Base-by-base conservation (phyloP, 169 alveolate species). In the Plasmodium falciparum region DNA sequence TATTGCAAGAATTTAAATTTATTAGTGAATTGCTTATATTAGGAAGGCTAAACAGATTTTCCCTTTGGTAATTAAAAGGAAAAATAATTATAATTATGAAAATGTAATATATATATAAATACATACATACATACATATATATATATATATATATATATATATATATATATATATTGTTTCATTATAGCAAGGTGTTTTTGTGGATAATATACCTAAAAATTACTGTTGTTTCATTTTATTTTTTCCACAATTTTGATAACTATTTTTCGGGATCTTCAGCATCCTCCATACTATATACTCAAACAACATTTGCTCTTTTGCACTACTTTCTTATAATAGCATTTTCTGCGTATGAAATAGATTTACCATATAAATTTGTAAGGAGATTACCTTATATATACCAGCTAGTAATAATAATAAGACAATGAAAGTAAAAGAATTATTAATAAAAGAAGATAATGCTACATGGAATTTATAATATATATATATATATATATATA, bases 161-260 rank as follows among this genome's bases (percentile, higher is more conserved):
- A 33, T 33, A 33, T 33, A n/a, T 66, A 15, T 39, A 6, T n/a
- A 39, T 61, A 7, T 43, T 17, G 13, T 43, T 71, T 33, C 52
- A 50, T 12, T 83, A n/a, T 66, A 86, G 92, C 45, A 73, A 75
- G 33, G 62, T 76, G 47, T 72, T 86, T 50, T 72, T 86, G 12
- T 86, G 92, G 92, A 86, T 86, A 86, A 72, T 86, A 71, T 86
- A 86, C 70, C 75, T 86, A 6, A 86, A 86, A 45, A 50, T 86
- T 45, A 67, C 67, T n/a, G 63, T 86, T 15, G 92, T 45, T 24
- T 86, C 88, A 8, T 74, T 72, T 7, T 86, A 59, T 56, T 86
- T 86, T 73, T 86, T 86, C 45, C 86, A 86, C 66, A 72, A 49
- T 22, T 86, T 86, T 47, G 92, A 86, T 24, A 86, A 70, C 15